A percentile compares a stretch with the other conserved stretches of the same genome.
phyloP scores from a whole-genome alignment of 768 basidiomycete species.

The Trametes cingulata region DNA sequence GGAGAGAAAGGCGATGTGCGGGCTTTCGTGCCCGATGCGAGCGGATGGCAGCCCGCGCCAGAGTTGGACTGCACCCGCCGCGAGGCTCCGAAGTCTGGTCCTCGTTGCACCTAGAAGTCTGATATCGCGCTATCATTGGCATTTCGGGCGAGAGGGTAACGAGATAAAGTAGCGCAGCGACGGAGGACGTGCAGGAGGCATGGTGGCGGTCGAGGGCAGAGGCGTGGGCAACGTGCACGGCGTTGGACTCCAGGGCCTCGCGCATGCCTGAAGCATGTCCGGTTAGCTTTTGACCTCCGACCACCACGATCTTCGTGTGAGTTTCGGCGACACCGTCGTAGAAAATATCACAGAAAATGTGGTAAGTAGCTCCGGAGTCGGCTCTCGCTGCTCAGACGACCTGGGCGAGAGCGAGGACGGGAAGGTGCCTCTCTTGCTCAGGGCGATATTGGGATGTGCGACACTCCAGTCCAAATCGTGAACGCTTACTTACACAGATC shows the following conservation, averaged over 20 bases:
- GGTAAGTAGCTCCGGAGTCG: neutral
- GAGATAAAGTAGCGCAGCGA: neutral
- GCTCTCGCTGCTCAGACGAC: neutral
- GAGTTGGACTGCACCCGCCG: neutral
- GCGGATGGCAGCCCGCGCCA: conserved; percentile 7
- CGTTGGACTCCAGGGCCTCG: neutral
- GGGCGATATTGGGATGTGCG: neutral
- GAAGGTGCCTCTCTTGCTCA: neutral
- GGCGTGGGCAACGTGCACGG: neutral
- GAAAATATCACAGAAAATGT: neutral
- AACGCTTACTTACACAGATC: conserved; percentile 11
- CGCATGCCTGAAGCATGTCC: neutral
- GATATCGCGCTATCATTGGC: neutral
- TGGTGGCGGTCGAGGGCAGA: neutral
- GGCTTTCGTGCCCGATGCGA: conserved; percentile 1
- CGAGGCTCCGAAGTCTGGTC: conserved; percentile 8
- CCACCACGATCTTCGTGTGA: neutral
- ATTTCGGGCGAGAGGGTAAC: neutral
- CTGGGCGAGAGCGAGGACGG: neutral
- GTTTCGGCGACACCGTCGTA: neutral
- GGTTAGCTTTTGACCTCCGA: neutral
- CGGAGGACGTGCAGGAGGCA: neutral
- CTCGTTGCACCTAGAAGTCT: conserved; percentile 11
- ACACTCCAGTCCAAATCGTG: neutral
- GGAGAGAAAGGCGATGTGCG: conserved; percentile 4